phyloP scores from a whole-genome alignment of 108 stramenopile genomes.

The Cyclotella choctawhatcheeana region DNA sequence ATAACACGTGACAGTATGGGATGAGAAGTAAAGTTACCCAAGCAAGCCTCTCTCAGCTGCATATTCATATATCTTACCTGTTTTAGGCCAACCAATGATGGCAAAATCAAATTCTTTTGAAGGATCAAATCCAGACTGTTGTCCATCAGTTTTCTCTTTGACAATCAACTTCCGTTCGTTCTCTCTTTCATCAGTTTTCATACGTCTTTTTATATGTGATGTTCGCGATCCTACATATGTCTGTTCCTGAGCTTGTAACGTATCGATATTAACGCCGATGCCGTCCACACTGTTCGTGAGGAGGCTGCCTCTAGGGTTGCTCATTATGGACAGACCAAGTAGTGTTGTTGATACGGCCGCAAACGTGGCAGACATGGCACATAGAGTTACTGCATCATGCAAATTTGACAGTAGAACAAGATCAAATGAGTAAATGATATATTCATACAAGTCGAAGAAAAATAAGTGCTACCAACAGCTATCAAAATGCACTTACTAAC shows the following conservation, averaged over 20 bases:
- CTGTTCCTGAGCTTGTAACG: too few species aligned
- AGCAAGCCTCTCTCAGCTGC: neutral
- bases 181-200: too few species aligned
- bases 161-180: neutral
- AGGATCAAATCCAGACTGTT: neutral
- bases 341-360: neutral
- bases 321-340: neutral
- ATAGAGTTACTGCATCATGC: neutral
- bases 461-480: too few species aligned
- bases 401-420: neutral
- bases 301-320: neutral
- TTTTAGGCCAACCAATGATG: slow-evolving; percentile 6
- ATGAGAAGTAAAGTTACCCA: neutral
- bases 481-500: too few species aligned
- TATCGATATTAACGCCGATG: too few species aligned
- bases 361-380: neutral
- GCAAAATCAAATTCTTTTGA: slow-evolving; percentile 11
- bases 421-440: neutral
- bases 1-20: neutral
- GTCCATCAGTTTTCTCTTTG: neutral
- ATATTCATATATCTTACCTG: neutral
- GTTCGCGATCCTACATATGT: too few species aligned
- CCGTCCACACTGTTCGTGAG: neutral
- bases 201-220: too few species aligned
- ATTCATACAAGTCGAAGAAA: too few species aligned